A percentile compares a stretch with the other conserved stretches of the same genome.
These are phyloP conservation scores for Discostella stelligeroides DNA, from an alignment of 108 stramenopile genomes.

Conservation along the genomic window DNA sequence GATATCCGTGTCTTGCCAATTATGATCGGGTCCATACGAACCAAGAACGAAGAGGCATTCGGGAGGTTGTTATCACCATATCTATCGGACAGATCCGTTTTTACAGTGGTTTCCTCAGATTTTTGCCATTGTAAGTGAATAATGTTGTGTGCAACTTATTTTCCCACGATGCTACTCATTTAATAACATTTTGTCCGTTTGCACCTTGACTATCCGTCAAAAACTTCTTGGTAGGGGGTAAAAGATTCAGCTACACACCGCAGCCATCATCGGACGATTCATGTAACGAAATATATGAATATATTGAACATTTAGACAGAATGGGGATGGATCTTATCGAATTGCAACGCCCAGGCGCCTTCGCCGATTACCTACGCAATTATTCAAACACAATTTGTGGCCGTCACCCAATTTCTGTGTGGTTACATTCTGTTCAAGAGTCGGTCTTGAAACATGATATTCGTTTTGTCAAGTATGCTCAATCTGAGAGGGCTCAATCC, in stretches of 20 bases:
- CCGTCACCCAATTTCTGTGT: conserved; percentile 78
- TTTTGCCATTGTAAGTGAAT: conserved; percentile 85
- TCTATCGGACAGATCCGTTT: conserved; percentile 56
- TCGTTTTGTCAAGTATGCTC: conserved; percentile 83
- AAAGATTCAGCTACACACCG: conserved; percentile 47
- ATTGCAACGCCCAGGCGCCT: conserved; percentile 80
- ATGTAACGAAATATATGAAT: conserved; percentile 48
- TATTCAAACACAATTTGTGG: conserved; percentile 87
- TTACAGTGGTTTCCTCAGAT: conserved; percentile 75
- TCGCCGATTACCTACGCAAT: conserved; percentile 79
- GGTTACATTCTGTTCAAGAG: conserved; percentile 58
- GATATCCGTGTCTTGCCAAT: conserved; percentile 70
- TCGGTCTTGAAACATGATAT: conserved; percentile 47
- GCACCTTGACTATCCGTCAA: conserved; percentile 13
- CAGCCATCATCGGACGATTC: conserved; percentile 18
- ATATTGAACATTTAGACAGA: conserved; percentile 73
- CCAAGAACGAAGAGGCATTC: conserved; percentile 49
- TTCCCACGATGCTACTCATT: background rate
- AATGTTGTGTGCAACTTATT: conserved; percentile 15
- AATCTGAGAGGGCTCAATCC: conserved; percentile 58
- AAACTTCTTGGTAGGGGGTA: conserved; percentile 13
- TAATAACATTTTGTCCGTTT: conserved; percentile 37
- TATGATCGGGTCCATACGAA: conserved; percentile 74
- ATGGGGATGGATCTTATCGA: conserved; percentile 78
- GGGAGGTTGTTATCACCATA: conserved; percentile 64